A percentile compares a stretch with the other conserved stretches of the same genome.
Evolutionary conservation across 176 grass and related monocot species (phyloP).

Genomic region (Zoysia pacifica): DNA sequence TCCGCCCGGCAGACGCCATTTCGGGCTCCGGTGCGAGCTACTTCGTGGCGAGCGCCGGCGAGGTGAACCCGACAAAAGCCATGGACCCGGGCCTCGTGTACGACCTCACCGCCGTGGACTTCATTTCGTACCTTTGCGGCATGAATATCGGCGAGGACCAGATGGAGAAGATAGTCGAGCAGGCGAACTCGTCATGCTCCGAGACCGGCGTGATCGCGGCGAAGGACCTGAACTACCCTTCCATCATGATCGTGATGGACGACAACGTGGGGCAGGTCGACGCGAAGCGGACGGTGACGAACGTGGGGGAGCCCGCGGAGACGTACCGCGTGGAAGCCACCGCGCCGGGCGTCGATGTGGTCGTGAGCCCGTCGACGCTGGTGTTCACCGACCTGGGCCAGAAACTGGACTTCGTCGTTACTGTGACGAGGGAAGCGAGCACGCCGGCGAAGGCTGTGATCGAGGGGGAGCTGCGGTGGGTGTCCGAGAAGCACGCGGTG

Average conservation of each 20-base stretch:
- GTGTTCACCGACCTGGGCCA: conserved; percentile 35
- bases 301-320: conserved; percentile 38
- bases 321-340: conserved; percentile 9
- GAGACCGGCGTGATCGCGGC: background rate
- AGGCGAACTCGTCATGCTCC: conserved; percentile 7
- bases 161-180: background rate
- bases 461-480: conserved; percentile 46
- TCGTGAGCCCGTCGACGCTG: conserved; percentile 37
- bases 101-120: conserved; percentile 35
- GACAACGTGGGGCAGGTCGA: background rate
- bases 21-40: background rate
- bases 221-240: conserved; percentile 60
- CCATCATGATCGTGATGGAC: conserved; percentile 34
- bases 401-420: conserved; percentile 37
- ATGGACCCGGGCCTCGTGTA: conserved; percentile 56
- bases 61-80: conserved; percentile 44
- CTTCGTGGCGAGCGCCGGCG: conserved; percentile 46
- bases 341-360: conserved; percentile 11
- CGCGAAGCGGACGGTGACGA: conserved; percentile 41
- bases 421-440: background rate
- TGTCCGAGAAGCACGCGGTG: conserved; percentile 38
- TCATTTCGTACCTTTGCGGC: conserved; percentile 42
- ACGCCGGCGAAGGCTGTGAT: background rate
- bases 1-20: background rate
- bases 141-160: background rate